A percentile compares a stretch with the other conserved stretches of the same genome.
phyloP scores from a whole-genome alignment of 192 early-diverging fungal species.

The Thoreauomyces humboldtii region DNA sequence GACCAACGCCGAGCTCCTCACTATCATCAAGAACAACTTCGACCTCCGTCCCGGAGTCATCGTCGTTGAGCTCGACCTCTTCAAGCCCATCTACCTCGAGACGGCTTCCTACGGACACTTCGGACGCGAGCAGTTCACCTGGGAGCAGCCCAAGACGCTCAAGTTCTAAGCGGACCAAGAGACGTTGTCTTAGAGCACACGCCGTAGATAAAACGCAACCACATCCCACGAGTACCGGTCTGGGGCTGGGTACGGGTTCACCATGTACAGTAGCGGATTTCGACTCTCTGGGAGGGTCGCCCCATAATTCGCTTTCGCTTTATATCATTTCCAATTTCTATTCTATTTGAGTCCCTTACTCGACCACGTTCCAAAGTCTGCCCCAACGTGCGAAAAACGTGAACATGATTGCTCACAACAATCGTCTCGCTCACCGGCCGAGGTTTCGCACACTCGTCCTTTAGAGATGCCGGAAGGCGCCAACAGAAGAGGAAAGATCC shows the following conservation, averaged over 20 bases:
- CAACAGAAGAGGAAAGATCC: too few species aligned
- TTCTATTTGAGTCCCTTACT: too few species aligned
- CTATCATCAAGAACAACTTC: conserved; percentile 97
- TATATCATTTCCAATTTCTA: too few species aligned
- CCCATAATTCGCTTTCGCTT: conserved; percentile 12
- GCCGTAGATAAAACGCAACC: background rate
- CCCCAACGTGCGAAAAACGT: too few species aligned
- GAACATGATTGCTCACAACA: too few species aligned
- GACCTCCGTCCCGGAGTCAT: conserved; percentile 98
- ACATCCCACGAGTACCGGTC: conserved; percentile 1
- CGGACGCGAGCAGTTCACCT: conserved; percentile 84
- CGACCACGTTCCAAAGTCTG: too few species aligned
- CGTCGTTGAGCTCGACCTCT: conserved; percentile 96
- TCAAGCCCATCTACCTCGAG: conserved; percentile 95
- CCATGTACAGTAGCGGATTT: conserved; percentile 5
- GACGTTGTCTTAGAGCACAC: background rate
- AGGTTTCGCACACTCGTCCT: too few species aligned
- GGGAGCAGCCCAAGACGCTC: conserved; percentile 84
- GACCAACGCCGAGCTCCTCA: conserved; percentile 85
- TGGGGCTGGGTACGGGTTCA: conserved; percentile 10
- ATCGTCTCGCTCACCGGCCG: too few species aligned
- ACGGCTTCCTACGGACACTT: conserved; percentile 91
- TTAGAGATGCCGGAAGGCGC: too few species aligned
- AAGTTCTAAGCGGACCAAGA: conserved; percentile 45
- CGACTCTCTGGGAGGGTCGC: conserved; percentile 8